A percentile compares a stretch with the other conserved stretches of the same genome.
Evolutionary conservation across 2,329 filamentous ascomycete species (phyloP).

Genomic region (Cryphonectria nitschkei): DNA sequence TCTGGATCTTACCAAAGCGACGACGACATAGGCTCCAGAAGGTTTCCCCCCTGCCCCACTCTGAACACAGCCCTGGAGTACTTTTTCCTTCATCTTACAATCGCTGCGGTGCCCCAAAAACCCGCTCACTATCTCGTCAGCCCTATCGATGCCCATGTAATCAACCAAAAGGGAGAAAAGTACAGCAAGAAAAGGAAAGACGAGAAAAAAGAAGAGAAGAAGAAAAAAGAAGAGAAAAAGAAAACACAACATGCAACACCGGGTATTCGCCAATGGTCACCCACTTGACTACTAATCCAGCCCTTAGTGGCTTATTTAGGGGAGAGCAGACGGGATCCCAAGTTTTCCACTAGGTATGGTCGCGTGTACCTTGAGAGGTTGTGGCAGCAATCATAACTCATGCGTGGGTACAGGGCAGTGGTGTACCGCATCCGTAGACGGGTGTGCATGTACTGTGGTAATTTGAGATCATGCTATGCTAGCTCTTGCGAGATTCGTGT

Average conservation of each 20-base stretch:
- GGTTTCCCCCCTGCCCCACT: not conserved
- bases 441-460: not conserved
- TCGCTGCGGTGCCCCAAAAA: not conserved
- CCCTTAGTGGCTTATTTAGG: conserved; percentile 13
- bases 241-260: conserved; percentile 13
- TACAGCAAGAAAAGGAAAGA: not conserved
- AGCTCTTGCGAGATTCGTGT: not conserved
- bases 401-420: not conserved
- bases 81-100: not conserved
- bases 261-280: conserved; percentile 19
- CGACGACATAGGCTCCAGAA: not conserved
- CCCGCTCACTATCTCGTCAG: not conserved
- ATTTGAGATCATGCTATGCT: not conserved
- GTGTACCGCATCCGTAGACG: not conserved
- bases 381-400: not conserved
- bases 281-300: conserved; percentile 10
- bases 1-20: not conserved
- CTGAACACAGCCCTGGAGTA: not conserved
- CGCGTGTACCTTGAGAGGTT: not conserved
- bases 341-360: conserved; percentile 12
- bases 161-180: not conserved
- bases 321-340: conserved; percentile 14
- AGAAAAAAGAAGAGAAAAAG: too few species aligned
- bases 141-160: not conserved
- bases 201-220: not conserved